Evolutionary conservation across 2,329 filamentous ascomycete species (phyloP).

Genomic region (Curvularia sp.): DNA sequence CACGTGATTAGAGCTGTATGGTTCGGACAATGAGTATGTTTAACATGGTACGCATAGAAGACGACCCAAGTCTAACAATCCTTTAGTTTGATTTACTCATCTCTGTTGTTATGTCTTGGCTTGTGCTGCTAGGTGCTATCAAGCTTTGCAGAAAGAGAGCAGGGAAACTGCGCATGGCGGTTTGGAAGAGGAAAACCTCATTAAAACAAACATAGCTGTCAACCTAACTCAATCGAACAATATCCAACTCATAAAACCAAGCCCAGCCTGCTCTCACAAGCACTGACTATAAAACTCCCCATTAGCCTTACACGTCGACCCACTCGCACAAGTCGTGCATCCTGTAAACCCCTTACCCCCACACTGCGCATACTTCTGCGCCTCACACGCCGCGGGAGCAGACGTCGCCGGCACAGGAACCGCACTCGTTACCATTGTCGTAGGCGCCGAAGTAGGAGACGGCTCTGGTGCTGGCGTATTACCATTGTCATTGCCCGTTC

Average conservation of each 20-base stretch:
- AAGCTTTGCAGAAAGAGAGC: background rate
- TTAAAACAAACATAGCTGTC: background rate
- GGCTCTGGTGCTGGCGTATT: constrained; percentile 16
- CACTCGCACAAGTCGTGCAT: constrained; percentile 34
- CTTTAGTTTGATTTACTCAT: background rate
- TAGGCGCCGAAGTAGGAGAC: constrained; percentile 17
- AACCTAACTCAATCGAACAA: background rate
- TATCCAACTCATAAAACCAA: background rate
- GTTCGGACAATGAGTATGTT: background rate
- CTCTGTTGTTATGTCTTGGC: no score
- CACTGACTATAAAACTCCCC: constrained; percentile 41
- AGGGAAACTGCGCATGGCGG: background rate
- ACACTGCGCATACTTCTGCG: constrained; percentile 35
- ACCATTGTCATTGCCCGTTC: constrained; percentile 20
- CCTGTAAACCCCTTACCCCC: constrained; percentile 30
- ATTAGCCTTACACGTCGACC: constrained; percentile 29
- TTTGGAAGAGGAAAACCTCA: background rate
- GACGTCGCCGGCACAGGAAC: constrained; percentile 16
- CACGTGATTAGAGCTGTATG: background rate
- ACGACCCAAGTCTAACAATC: background rate
- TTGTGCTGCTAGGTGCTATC: background rate
- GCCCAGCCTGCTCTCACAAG: constrained; percentile 1
- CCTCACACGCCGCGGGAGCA: constrained; percentile 20
- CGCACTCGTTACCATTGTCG: constrained; percentile 28
- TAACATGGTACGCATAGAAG: background rate